Percentiles rank a stretch among this genome's conserved stretches.
Evolutionary conservation across 495 filamentous ascomycete genomes (phyloP).

Genomic region (Hypoxylon lienhwacheense): DNA sequence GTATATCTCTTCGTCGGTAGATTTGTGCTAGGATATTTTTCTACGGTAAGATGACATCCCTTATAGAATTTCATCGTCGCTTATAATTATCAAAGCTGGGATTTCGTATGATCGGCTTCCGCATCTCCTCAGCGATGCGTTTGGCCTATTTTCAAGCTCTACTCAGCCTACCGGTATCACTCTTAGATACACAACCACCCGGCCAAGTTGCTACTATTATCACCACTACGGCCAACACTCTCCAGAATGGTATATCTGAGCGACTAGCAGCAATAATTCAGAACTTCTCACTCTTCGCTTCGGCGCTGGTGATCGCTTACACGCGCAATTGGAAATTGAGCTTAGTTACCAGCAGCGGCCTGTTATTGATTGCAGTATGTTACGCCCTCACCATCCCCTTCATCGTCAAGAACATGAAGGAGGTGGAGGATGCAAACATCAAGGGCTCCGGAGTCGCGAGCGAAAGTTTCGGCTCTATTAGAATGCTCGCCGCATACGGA

Average conservation of each 20-base stretch:
- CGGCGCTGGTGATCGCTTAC: constrained; percentile 59
- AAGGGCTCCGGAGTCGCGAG: constrained; percentile 63
- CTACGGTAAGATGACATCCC: constrained; percentile 48
- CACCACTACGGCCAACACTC: constrained; percentile 62
- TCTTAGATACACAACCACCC: constrained; percentile 57
- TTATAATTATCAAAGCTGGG: constrained; percentile 44
- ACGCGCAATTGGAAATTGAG: constrained; percentile 60
- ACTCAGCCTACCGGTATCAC: constrained; percentile 55
- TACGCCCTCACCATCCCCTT: constrained; percentile 59
- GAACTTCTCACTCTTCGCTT: constrained; percentile 52
- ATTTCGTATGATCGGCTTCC: constrained; percentile 57
- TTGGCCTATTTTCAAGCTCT: constrained; percentile 55
- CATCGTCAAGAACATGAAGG: constrained; percentile 57
- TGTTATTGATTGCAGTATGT: constrained; percentile 59
- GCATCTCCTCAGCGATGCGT: constrained; percentile 58
- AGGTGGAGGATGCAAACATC: constrained; percentile 59
- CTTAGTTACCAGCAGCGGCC: constrained; percentile 56
- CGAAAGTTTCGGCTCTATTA: constrained; percentile 57
- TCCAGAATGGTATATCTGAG: constrained; percentile 70
- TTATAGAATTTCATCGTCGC: not conserved
- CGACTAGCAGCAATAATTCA: constrained; percentile 59
- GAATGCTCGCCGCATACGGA: constrained; percentile 66
- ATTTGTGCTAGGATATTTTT: constrained; percentile 58
- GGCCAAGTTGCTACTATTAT: constrained; percentile 61
- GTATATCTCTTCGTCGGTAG: constrained; percentile 66